phyloP scores from a whole-genome alignment of 2,329 filamentous ascomycete species.

The Scedosporium minutisporum region DNA sequence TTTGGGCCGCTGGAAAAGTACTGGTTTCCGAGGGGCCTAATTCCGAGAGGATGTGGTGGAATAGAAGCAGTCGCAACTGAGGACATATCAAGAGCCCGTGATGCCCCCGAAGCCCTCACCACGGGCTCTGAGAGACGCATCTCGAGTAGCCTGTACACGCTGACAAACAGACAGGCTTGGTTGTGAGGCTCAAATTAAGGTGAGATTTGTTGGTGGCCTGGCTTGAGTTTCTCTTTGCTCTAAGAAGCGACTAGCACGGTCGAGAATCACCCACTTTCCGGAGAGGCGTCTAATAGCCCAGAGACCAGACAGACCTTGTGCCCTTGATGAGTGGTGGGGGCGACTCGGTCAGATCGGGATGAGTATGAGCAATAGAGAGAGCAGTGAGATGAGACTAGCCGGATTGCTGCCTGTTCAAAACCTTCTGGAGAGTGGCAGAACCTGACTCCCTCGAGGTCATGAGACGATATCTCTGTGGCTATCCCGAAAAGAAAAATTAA shows the following conservation, averaged over 20 bases:
- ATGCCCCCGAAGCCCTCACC: neutral
- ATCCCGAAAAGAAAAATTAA: neutral
- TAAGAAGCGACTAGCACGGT: no score
- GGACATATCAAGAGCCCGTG: neutral
- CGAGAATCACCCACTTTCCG: no score
- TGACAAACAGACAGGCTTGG: no score
- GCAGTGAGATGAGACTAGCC: neutral
- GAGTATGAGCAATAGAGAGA: neutral
- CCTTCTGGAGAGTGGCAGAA: neutral
- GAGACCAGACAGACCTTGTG: no score
- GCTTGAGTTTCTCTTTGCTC: no score
- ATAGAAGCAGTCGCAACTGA: slow-evolving; percentile 34
- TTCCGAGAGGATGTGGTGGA: slow-evolving; percentile 67
- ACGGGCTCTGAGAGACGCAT: neutral
- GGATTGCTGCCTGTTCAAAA: neutral
- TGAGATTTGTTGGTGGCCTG: no score
- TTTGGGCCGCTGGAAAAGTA: slow-evolving; percentile 56
- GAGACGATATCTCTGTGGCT: neutral
- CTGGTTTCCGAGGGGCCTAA: slow-evolving; percentile 83
- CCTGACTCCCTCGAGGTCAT: neutral
- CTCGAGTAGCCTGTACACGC: no score
- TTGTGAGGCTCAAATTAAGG: no score
- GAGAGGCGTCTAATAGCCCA: no score
- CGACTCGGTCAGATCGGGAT: neutral
- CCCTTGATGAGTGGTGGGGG: no score